These are phyloP conservation scores for Vanilla planifolia DNA, from an alignment of 106 monocot species.

Conservation along the genomic window DNA sequence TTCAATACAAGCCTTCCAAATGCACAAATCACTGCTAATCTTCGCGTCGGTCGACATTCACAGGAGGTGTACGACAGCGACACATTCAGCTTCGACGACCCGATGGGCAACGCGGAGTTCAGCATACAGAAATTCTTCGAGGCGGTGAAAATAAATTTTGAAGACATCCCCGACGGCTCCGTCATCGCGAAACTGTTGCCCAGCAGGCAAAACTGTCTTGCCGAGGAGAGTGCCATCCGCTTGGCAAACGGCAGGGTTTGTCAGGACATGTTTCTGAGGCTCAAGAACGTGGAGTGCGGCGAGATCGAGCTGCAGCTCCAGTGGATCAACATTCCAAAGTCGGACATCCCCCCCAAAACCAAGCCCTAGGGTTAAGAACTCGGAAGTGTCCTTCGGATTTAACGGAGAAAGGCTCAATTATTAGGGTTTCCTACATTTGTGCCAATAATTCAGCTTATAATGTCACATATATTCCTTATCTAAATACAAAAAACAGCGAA, in stretches of 20 bases:
- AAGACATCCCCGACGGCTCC: background rate
- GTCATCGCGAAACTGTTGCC: slow-evolving; percentile 4
- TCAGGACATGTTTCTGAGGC: slow-evolving; percentile 11
- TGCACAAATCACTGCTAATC: too few relatives aligned
- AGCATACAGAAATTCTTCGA: background rate
- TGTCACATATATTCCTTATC: too few relatives aligned
- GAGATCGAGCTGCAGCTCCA: slow-evolving; percentile 12
- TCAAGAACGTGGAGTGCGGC: slow-evolving; percentile 8
- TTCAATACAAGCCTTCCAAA: too few relatives aligned
- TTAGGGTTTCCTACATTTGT: too few relatives aligned
- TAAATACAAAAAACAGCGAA: too few relatives aligned
- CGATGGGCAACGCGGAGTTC: slow-evolving; percentile 13
- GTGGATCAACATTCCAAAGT: slow-evolving; percentile 6
- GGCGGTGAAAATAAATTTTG: background rate
- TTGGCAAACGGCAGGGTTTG: background rate
- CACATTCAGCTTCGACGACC: slow-evolving; percentile 6
- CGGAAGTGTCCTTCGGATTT: too few relatives aligned
- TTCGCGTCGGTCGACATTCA: too few relatives aligned
- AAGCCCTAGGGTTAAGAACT: too few relatives aligned
- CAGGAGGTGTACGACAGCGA: slow-evolving; percentile 13
- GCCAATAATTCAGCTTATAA: too few relatives aligned
- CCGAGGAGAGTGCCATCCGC: slow-evolving; percentile 6
- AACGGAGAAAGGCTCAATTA: too few relatives aligned
- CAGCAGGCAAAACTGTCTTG: slow-evolving; percentile 6
- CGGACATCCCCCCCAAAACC: too few relatives aligned